Base-by-base conservation (phyloP, 2,329 filamentous ascomycete genomes). In the Beauveria australis region DNA sequence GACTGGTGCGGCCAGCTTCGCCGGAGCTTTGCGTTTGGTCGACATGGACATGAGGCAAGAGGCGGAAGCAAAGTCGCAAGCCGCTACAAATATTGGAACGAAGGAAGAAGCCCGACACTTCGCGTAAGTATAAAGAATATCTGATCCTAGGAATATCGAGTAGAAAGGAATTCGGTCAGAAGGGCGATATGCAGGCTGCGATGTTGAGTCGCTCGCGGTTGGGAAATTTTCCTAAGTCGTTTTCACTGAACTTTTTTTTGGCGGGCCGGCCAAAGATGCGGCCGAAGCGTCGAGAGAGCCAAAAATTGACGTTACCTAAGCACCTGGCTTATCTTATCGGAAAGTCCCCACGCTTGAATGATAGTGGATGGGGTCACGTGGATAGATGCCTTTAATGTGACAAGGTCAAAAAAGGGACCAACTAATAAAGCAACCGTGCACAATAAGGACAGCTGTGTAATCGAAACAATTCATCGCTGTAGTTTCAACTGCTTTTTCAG, bases 21-120 rank as follows among this genome's bases (percentile, higher is more conserved):
- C 76, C 63, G 81, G 74, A 61, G 79, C 76, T 78, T 85, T 87
- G 70, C 83, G 77, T 73, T 85, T 87, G 49, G 83, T 81, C 63
- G 83, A 83, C 80, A 85, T 84, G 63, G 69, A 67, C 67, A 68
- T 71, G 63, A 61, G 61, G 59, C 56, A 49, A 47, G 53, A 52
- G 52, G 37, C 22, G 22, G 19, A 5, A 9, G 19, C 41, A 28
- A 22, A 19, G 9, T 40, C 40, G 33, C n/a, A 24, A 6, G 30
- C 19, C 9, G 19, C 14, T 54, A 24, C 18, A 12, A 41, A 24
- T 54, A 33, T 41, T 14, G 26, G n/a, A 53, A 30, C 26, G 9
- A 9, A 9, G 6, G 22, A n/a, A 43, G 41, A 18, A 47, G 9
- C 3, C 14, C 14, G 28, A 3, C 19, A 19, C 18, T 33, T 30